Percentiles rank a stretch among this genome's conserved stretches.
Evolutionary conservation across 192 early-diverging fungal genomes (phyloP).

Genomic region (Allomyces javanicus): DNA sequence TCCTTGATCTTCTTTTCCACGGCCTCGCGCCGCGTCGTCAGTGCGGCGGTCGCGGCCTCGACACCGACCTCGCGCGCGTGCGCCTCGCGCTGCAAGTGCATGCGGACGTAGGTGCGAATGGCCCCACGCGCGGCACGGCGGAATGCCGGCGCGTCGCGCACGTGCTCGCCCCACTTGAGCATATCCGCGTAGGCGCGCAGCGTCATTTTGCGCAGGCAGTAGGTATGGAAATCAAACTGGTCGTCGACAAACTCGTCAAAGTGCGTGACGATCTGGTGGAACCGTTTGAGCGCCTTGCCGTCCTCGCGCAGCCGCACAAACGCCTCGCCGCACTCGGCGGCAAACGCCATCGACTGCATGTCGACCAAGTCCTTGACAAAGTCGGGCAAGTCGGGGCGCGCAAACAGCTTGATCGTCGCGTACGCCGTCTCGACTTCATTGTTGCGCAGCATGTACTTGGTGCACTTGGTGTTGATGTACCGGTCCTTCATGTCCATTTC

Average conservation of each 20-base stretch:
- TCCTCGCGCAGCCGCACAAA: constrained; percentile 40
- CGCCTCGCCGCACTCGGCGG: constrained; percentile 54
- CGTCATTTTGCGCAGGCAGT: constrained; percentile 75
- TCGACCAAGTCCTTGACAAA: constrained; percentile 63
- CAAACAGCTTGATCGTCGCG: constrained; percentile 63
- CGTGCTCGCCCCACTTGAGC: constrained; percentile 52
- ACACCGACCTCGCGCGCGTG: constrained; percentile 16
- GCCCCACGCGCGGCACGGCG: not conserved
- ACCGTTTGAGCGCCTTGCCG: constrained; percentile 73
- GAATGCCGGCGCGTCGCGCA: constrained; percentile 37
- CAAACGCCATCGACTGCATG: constrained; percentile 87
- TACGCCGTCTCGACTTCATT: constrained; percentile 67
- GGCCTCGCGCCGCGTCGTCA: constrained; percentile 36
- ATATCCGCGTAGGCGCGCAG: constrained; percentile 68
- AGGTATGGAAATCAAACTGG: constrained; percentile 92
- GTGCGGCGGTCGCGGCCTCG: constrained; percentile 56
- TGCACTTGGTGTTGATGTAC: constrained; percentile 80
- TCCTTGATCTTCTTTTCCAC: constrained; percentile 4
- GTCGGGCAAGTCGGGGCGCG: constrained; percentile 37
- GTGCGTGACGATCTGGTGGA: constrained; percentile 59
- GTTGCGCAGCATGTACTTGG: constrained; percentile 81
- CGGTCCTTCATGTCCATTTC: constrained; percentile 83
- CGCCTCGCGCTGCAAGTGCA: too few species aligned
- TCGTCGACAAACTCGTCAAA: constrained; percentile 74
- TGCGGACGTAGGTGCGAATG: not conserved